These are phyloP conservation scores for Pyropia haitanensis DNA, from an alignment of 23 red algal genomes.

Conservation along the genomic window DNA sequence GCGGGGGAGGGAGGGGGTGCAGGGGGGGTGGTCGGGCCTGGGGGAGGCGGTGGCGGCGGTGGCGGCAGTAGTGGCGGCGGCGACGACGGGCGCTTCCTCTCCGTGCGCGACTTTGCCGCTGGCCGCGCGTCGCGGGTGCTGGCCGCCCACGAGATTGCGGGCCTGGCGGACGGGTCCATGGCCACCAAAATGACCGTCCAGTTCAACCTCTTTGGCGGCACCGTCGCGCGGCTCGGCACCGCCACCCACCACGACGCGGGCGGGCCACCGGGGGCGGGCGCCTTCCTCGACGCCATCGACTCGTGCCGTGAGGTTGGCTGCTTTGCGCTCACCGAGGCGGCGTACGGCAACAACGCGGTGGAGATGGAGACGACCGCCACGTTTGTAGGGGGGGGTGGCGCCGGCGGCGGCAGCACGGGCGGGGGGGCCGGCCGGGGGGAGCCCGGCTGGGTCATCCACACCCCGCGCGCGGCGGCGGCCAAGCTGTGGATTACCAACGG, in stretches of 20 bases:
- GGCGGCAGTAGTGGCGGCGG: too few species aligned
- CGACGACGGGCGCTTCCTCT: neutral
- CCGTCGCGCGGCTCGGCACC: slow-evolving; percentile 9
- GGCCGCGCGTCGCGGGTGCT: slow-evolving; percentile 1
- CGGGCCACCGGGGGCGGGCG: neutral
- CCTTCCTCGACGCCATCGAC: slow-evolving; percentile 13
- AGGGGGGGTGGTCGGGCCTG: too few species aligned
- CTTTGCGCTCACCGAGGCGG: slow-evolving; percentile 28
- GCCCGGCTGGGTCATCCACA: slow-evolving; percentile 6
- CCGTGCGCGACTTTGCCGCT: neutral
- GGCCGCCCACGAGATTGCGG: slow-evolving; percentile 5
- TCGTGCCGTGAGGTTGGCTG: slow-evolving; percentile 7
- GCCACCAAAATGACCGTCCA: slow-evolving; percentile 24
- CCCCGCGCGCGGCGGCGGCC: slow-evolving; percentile 10
- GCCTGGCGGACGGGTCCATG: neutral
- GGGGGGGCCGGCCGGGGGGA: too few species aligned
- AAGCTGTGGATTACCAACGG: slow-evolving; percentile 27
- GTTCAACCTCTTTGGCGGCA: slow-evolving; percentile 17
- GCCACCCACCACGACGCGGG: neutral
- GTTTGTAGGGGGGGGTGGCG: neutral
- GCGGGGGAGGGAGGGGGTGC: neutral
- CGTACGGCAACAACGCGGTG: slow-evolving; percentile 24
- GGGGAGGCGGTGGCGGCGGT: too few species aligned
- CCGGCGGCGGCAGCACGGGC: too few species aligned
- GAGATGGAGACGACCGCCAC: slow-evolving; percentile 29